A percentile compares a stretch with the other conserved stretches of the same genome.
phyloP scores from a whole-genome alignment of 2,329 filamentous ascomycete genomes.

The Penicillium griseofulvum region DNA sequence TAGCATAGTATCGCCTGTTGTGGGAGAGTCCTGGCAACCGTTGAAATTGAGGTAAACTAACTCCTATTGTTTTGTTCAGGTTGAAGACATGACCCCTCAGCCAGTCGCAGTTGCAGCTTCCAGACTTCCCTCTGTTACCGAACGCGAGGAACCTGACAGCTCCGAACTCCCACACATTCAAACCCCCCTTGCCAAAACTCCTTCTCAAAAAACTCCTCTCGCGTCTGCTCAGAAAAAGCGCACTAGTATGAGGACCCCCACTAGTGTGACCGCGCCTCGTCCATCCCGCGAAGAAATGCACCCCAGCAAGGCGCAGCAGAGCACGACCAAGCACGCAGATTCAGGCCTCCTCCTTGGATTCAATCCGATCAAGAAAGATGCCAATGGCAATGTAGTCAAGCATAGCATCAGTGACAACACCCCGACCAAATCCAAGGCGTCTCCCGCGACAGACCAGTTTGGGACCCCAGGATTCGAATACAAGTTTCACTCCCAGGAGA shows the following conservation, averaged over 20 bases:
- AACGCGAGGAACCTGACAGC: slow-evolving; percentile 46
- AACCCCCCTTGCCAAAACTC: slow-evolving; percentile 26
- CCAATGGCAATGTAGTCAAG: slow-evolving; percentile 36
- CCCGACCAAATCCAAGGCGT: slow-evolving; percentile 42
- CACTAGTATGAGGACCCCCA: slow-evolving; percentile 33
- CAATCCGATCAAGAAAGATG: slow-evolving; percentile 61
- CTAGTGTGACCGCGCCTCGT: slow-evolving; percentile 63
- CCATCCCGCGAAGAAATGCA: slow-evolving; percentile 84
- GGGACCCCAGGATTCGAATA: slow-evolving; percentile 49
- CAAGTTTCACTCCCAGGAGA: slow-evolving; percentile 45
- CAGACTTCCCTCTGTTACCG: slow-evolving; percentile 47
- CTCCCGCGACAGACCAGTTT: slow-evolving; percentile 34
- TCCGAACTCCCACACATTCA: slow-evolving; percentile 27
- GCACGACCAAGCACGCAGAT: slow-evolving; percentile 71
- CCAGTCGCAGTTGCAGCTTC: slow-evolving; percentile 16
- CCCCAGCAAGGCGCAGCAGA: slow-evolving; percentile 74
- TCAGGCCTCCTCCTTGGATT: slow-evolving; percentile 82
- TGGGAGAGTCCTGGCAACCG: slow-evolving; percentile 9
- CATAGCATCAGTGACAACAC: slow-evolving; percentile 35
- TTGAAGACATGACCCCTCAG: slow-evolving; percentile 23
- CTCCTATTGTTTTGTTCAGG: slow-evolving; percentile 7
- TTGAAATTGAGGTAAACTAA: slow-evolving; percentile 7
- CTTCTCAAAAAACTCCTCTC: slow-evolving; percentile 28
- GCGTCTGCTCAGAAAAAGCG: slow-evolving; percentile 24
- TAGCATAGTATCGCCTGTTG: slow-evolving; percentile 11